phyloP scores from a whole-genome alignment of 75 land plant species.

The Cryptomeria japonica region DNA sequence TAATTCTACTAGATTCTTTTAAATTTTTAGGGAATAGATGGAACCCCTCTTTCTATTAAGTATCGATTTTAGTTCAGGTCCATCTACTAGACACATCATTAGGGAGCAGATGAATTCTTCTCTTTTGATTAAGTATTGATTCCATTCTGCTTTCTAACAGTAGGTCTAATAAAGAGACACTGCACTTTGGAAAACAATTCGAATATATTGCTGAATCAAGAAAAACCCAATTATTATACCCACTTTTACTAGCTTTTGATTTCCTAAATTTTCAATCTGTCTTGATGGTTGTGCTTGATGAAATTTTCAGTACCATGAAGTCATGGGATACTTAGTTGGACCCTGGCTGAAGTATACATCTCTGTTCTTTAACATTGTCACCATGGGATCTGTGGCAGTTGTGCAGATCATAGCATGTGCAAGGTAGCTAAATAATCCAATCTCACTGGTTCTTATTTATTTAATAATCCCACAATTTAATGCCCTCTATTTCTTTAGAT shows the following conservation, averaged over 20 bases:
- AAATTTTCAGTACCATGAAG: conserved; percentile 26
- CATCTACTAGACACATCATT: too few relatives aligned
- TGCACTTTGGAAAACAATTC: background rate
- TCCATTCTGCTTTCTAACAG: too few relatives aligned
- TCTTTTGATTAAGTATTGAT: too few relatives aligned
- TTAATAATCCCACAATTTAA: too few relatives aligned
- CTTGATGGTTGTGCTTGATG: background rate
- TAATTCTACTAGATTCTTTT: too few relatives aligned
- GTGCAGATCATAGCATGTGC: conserved; percentile 44
- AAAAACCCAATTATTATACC: background rate
- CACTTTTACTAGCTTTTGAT: background rate
- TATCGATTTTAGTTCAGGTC: too few relatives aligned
- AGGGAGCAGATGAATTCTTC: too few relatives aligned
- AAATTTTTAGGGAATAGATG: too few relatives aligned
- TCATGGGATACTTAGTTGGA: conserved; percentile 27
- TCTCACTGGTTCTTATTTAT: background rate
- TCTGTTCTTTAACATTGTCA: conserved; percentile 29
- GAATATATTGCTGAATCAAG: background rate
- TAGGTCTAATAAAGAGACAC: too few relatives aligned
- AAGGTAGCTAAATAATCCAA: conserved; percentile 14
- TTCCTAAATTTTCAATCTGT: background rate
- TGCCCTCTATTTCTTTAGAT: too few relatives aligned
- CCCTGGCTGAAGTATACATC: conserved; percentile 14
- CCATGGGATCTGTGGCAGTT: conserved; percentile 25
- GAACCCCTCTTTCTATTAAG: too few relatives aligned